Conservation (phyloP, 2,329 filamentous ascomycete species). For the Colletotrichum sojae region DNA sequence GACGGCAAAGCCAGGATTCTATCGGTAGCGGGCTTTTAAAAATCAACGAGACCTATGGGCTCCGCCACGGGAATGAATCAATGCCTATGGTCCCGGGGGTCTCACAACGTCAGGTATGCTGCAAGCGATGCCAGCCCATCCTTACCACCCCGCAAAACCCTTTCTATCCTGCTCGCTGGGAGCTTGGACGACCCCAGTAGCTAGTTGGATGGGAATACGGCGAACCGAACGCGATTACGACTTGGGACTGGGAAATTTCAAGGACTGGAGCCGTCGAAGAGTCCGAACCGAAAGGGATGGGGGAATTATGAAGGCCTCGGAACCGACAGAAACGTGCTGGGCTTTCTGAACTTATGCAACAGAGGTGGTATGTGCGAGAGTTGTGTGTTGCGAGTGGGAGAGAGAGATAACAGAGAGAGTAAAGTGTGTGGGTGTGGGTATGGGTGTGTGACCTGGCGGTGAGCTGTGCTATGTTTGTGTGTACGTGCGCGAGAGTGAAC, state of each 20-base stretch:
- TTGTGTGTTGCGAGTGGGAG: constrained; percentile 11
- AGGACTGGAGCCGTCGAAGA: constrained; percentile 11
- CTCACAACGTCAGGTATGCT: neutral
- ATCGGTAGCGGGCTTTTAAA: neutral
- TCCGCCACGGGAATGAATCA: constrained; percentile 1
- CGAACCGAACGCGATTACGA: constrained; percentile 37
- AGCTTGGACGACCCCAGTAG: constrained; percentile 14
- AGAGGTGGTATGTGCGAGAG: neutral
- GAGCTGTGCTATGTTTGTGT: neutral
- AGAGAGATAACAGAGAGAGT: constrained; percentile 1
- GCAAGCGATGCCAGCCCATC: constrained; percentile 2
- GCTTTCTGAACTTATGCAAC: constrained; percentile 7
- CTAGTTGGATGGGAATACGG: neutral
- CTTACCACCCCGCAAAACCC: neutral
- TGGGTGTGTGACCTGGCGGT: neutral
- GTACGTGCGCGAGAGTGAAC: neutral
- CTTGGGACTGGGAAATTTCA: neutral
- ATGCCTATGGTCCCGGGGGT: neutral
- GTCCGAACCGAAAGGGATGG: constrained; percentile 3
- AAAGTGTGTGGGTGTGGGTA: neutral
- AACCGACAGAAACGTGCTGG: constrained; percentile 8
- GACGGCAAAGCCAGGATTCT: constrained; percentile 5
- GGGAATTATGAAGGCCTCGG: constrained; percentile 17
- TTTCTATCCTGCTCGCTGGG: neutral
- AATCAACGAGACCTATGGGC: neutral